These are phyloP conservation scores for Coemansia sp. DNA, from an alignment of 192 early-diverging fungal genomes.

Conservation along the genomic window DNA sequence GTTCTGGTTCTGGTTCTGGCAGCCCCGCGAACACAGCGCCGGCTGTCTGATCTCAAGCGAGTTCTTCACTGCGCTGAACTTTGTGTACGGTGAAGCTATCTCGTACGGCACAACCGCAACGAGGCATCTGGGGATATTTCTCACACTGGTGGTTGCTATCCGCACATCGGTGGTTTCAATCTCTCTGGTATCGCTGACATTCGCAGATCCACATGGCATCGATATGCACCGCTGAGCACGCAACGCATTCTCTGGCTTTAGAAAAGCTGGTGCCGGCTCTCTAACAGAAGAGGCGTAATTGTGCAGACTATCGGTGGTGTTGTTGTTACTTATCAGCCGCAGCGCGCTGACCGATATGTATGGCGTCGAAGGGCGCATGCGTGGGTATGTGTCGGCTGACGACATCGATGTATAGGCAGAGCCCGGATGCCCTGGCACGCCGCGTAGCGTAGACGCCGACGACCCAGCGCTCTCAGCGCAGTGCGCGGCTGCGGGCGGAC, in stretches of 20 bases:
- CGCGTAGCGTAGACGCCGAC: constrained; percentile 27
- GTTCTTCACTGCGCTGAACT: constrained; percentile 41
- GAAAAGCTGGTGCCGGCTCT: constrained; percentile 13
- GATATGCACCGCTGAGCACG: constrained; percentile 34
- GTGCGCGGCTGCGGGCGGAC: background rate
- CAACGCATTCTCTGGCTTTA: constrained; percentile 17
- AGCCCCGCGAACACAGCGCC: constrained; percentile 6
- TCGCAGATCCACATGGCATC: constrained; percentile 17
- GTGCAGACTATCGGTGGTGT: background rate
- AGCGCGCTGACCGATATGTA: constrained; percentile 33
- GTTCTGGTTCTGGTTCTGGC: constrained; percentile 1
- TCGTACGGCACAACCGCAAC: constrained; percentile 5
- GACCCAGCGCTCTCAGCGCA: background rate
- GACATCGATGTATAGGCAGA: background rate
- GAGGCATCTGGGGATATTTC: constrained; percentile 6
- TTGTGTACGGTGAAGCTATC: constrained; percentile 2
- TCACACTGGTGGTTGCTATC: constrained; percentile 9
- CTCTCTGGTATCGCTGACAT: background rate
- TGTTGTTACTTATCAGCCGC: constrained; percentile 16
- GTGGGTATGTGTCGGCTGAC: background rate
- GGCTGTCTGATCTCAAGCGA: constrained; percentile 44
- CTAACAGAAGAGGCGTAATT: constrained; percentile 4
- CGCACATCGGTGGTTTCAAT: background rate
- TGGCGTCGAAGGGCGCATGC: constrained; percentile 13
- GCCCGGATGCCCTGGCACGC: constrained; percentile 32